Base-by-base conservation (phyloP, 2,329 filamentous ascomycete genomes). In the Pseudogymnoascus sp. region DNA sequence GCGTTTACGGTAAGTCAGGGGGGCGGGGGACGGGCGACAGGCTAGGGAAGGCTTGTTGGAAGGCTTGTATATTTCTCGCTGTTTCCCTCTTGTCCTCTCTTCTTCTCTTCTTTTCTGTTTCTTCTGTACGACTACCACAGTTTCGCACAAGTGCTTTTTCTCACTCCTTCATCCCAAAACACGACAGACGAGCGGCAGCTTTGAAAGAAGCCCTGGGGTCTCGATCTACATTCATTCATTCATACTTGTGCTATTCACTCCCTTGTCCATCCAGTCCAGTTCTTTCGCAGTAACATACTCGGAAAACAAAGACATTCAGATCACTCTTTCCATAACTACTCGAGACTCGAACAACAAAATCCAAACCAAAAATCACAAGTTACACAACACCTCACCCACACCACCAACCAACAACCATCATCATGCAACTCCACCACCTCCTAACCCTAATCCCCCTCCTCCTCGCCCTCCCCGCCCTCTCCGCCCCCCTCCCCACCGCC, bases 401-500 rank as follows among this genome's bases (percentile, higher is more conserved):
- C n/a, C 10, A 31, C n/a, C 28, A 33, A 59, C 50, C 53, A 18
- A 11, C 16, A n/a, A 31, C 25, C 53, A 18, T 1, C 5, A 59
- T 3, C 53, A 59, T 59, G 53, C 53, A 37, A 33, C 33, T 59
- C 33, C 18, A 35, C 28, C 16, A 21, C 53, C 53, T 59, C 61
- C 44, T 63, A n/a, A 18, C 61, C 61, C 44, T 63, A 25, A 18
- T 44, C 14, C n/a, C 42, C 23, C 18, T 37, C 42, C 42, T 56
- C 23, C 12, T 33, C 28, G 61, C 61, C 25, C 35, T 44, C 16
- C 40, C 40, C 31, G 2, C 42, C 62, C 59, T 66, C 7, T 56
- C 23, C 59, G 31, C 60, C 18, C 60, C 65, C 14, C 59, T 65
- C 18, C 63, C 65, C 31, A 14, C 33, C 11, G 70, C 70, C 1